Percentiles rank a stretch among this genome's conserved stretches.
phyloP scores from a whole-genome alignment of 805 yeast genomes.

The Candida koratica region DNA sequence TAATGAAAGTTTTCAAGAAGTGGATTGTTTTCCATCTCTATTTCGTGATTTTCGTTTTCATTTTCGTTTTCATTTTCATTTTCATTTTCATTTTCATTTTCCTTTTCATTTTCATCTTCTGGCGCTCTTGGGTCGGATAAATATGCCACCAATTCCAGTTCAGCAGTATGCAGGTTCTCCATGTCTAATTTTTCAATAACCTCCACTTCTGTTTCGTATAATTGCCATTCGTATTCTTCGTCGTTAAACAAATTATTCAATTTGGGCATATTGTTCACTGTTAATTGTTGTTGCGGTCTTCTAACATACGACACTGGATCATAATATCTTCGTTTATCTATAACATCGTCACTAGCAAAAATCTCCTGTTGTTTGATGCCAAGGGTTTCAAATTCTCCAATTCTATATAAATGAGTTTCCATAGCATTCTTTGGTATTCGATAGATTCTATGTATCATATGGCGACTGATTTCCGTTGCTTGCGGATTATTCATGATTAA shows the following conservation, averaged over 20 bases:
- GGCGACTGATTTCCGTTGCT: background rate
- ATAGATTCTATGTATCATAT: background rate
- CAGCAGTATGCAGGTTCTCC: no score
- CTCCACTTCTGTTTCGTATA: conserved; percentile 11
- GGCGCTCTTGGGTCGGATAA: conserved; percentile 16
- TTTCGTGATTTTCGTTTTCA: background rate
- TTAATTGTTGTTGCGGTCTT: background rate
- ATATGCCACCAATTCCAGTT: conserved; percentile 13
- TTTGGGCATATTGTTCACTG: conserved; percentile 9
- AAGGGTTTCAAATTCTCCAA: conserved; percentile 1
- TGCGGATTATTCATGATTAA: background rate
- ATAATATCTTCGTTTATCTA: background rate
- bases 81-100: background rate
- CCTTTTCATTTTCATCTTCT: conserved; percentile 8
- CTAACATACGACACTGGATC: conserved; percentile 1
- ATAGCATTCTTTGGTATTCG: conserved; percentile 1
- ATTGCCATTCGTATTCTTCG: conserved; percentile 12
- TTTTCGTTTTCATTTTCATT: background rate
- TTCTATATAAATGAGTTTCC: conserved; percentile 3
- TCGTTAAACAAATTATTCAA: conserved; percentile 10
- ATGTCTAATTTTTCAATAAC: conserved; percentile 15
- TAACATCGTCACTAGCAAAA: background rate
- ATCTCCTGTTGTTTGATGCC: conserved; percentile 8
- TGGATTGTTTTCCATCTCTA: background rate
- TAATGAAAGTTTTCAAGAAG: conserved; percentile 7